These are phyloP conservation scores for Puccinia polysora DNA, from an alignment of 1,284 basidiomycete genomes.

Conservation along the genomic window DNA sequence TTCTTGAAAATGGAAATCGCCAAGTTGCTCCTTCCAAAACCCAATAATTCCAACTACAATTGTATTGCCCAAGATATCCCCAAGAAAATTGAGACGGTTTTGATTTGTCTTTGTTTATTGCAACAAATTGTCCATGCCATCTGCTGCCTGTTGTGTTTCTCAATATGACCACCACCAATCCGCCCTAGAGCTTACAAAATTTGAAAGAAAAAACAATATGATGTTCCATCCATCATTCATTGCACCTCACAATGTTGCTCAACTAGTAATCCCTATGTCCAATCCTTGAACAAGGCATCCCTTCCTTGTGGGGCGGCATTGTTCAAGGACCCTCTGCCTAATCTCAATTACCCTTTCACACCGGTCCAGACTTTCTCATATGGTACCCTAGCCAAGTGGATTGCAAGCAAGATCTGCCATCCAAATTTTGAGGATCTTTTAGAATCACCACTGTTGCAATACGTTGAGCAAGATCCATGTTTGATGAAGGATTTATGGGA, in stretches of 20 bases:
- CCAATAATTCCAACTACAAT: neutral
- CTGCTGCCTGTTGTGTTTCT: neutral
- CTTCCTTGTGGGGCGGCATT: neutral
- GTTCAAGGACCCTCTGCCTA: neutral
- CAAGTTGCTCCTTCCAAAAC: neutral
- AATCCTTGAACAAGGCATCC: neutral
- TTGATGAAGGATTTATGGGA: slow-evolving; percentile 18
- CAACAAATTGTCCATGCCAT: neutral
- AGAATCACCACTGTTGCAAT: neutral
- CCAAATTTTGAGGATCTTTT: slow-evolving; percentile 23
- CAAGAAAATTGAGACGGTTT: neutral
- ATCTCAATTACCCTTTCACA: neutral
- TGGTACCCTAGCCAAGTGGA: slow-evolving; percentile 11
- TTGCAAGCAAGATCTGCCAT: slow-evolving; percentile 3
- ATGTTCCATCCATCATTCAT: slow-evolving; percentile 6
- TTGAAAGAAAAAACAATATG: neutral
- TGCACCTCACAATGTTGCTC: neutral
- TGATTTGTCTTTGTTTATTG: neutral
- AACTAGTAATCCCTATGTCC: neutral
- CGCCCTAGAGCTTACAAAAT: slow-evolving; percentile 3
- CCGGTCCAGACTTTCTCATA: slow-evolving; percentile 14
- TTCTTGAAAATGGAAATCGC: slow-evolving; percentile 21
- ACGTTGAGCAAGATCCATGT: too few species aligned
- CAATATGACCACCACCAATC: slow-evolving; percentile 6
- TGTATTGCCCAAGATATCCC: neutral